These are phyloP conservation scores for Phytophthora quininea DNA, from an alignment of 352 stramenopile genomes.

Conservation along the genomic window DNA sequence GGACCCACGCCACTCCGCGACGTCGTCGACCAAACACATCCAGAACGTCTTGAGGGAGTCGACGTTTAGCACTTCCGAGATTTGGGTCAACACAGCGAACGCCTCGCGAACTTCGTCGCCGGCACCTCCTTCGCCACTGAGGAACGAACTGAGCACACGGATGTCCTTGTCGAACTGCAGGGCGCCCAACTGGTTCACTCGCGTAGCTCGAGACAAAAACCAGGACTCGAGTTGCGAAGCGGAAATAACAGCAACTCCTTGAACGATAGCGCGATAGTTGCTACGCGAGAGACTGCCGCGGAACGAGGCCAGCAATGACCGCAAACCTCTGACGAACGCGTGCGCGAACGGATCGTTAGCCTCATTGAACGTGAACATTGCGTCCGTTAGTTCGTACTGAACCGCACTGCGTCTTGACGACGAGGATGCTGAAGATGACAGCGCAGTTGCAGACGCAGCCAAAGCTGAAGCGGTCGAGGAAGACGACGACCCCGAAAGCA, in stretches of 20 bases:
- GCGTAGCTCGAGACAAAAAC: slow-evolving; percentile 56
- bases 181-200: slow-evolving; percentile 83
- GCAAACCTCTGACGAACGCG: slow-evolving; percentile 69
- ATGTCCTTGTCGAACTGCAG: slow-evolving; percentile 90
- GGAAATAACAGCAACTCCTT: slow-evolving; percentile 47
- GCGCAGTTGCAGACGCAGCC: slow-evolving; percentile 34
- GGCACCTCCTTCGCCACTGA: slow-evolving; percentile 48
- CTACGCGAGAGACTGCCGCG: slow-evolving; percentile 52
- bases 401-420: slow-evolving; percentile 46
- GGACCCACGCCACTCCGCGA: slow-evolving; percentile 71
- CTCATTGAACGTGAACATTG: slow-evolving; percentile 89
- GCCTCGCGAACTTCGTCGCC: slow-evolving; percentile 55
- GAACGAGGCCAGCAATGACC: slow-evolving; percentile 60
- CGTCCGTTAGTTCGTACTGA: slow-evolving; percentile 84
- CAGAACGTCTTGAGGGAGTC: slow-evolving; percentile 72
- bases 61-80: slow-evolving; percentile 73
- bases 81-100: slow-evolving; percentile 72
- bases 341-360: slow-evolving; percentile 88
- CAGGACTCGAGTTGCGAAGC: slow-evolving; percentile 66
- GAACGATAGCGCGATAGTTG: slow-evolving; percentile 67
- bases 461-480: slow-evolving; percentile 39
- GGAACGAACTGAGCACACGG: slow-evolving; percentile 71
- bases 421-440: slow-evolving; percentile 31
- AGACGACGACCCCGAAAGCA: slow-evolving; percentile 52
- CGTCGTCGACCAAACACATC: slow-evolving; percentile 74